phyloP scores from a whole-genome alignment of 495 filamentous ascomycete species.

The Pyronema domesticum region DNA sequence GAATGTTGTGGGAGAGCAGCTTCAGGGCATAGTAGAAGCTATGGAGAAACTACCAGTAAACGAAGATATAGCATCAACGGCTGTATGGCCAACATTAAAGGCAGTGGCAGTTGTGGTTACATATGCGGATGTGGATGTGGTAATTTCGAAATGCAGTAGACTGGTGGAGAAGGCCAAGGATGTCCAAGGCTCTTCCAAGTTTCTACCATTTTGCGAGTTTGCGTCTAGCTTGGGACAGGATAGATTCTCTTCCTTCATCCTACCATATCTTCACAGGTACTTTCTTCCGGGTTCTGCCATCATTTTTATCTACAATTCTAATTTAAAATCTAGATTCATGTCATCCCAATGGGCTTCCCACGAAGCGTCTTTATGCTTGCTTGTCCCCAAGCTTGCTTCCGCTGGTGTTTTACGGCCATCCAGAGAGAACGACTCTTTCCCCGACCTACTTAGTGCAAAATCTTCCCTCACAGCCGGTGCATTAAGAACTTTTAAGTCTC shows the following conservation, averaged over 20 bases:
- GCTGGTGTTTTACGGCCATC: constrained; percentile 31
- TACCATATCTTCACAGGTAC: constrained; percentile 66
- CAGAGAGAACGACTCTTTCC: constrained; percentile 10
- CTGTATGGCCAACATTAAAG: constrained; percentile 42
- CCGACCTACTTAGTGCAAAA: background rate
- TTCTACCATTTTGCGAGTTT: constrained; percentile 68
- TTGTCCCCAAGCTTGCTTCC: constrained; percentile 49
- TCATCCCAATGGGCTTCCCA: constrained; percentile 50
- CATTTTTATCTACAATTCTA: background rate
- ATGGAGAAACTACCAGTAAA: constrained; percentile 22
- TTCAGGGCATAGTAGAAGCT: constrained; percentile 37
- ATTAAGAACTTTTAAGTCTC: background rate
- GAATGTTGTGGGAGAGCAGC: constrained; percentile 40
- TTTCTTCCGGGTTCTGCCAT: background rate
- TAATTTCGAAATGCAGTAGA: constrained; percentile 37
- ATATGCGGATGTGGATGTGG: constrained; percentile 59
- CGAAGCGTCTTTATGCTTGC: constrained; percentile 47
- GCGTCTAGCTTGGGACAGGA: constrained; percentile 54
- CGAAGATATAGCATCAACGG: constrained; percentile 29
- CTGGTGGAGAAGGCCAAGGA: constrained; percentile 14
- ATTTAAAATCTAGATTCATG: constrained; percentile 38
- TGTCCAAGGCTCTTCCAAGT: constrained; percentile 27
- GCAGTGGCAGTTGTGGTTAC: constrained; percentile 49
- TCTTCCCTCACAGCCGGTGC: constrained; percentile 6
- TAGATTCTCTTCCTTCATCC: constrained; percentile 55